Base-by-base conservation (phyloP, 257 asterid species). In the Lavandula angustifolia region DNA sequence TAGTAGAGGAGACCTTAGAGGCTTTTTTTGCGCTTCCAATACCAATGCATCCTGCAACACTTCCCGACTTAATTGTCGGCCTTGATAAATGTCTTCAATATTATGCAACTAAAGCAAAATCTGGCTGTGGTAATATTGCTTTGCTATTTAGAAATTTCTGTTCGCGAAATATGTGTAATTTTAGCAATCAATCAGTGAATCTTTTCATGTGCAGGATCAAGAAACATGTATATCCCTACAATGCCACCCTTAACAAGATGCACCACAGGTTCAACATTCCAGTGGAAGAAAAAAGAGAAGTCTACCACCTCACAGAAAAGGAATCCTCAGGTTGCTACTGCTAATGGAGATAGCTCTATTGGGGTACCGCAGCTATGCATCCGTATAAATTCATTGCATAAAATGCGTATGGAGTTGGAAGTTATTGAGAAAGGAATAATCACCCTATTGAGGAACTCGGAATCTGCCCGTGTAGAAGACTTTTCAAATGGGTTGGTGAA, bases 231-330 rank as follows among this genome's bases (percentile, higher is more conserved):
- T 46, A 73, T 86, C 61, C 99, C 99, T 48, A 79, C 89, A 2
- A 76, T 90, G 95, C 99, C 97, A 35, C 92, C 96, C 56, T 76
- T 94, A 73, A 90, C 99, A 43, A 79, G 99, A 76, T 90, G 99
- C 69, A 79, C 88, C 3, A 67, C 63, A 12, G 96, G 73, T 34
- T 69, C 88, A 31, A 84, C 79, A 57, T 86, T 91, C 60, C 83
- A 77, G 22, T 87, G 92, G 85, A 90, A 85, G 80, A 94, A 90
- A 84, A 86, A 88, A 80, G 95, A 94, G 57, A 90, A 90, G 59
- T 52, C 87, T 0, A 41, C 64, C 40, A 63, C 75, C 72, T 68
- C 81, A 14, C 96, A 84, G 63, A 79, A 50, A 70, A 83, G 84
- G 77, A 90, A 82, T 59, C 74, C 95, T n/a, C 95, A 90, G 79